These are phyloP conservation scores for Abrus pulchellus DNA, from an alignment of 306 rosid species.

Conservation along the genomic window DNA sequence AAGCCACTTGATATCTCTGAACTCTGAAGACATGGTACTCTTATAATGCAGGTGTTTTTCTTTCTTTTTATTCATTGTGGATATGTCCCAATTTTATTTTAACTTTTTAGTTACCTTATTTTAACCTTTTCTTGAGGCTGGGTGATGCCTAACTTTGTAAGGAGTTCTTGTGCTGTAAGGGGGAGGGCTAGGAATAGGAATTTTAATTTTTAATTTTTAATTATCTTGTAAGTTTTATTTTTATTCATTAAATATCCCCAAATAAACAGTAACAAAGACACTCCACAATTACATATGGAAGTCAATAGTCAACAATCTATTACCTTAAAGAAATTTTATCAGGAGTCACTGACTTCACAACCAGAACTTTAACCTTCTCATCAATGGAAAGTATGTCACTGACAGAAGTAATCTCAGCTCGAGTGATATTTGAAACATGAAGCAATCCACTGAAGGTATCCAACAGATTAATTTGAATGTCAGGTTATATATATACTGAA, in stretches of 20 bases:
- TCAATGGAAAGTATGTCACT: constrained; percentile 69
- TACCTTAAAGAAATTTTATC: constrained; percentile 88
- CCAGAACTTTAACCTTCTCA: constrained; percentile 86
- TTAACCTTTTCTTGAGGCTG: too few relatives aligned
- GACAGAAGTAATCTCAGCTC: constrained; percentile 65
- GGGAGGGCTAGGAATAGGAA: not conserved
- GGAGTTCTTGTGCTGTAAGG: not conserved
- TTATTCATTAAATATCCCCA: not conserved
- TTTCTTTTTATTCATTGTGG: too few relatives aligned
- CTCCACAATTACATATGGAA: constrained; percentile 1
- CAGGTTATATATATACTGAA: not conserved
- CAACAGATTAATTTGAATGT: constrained; percentile 37
- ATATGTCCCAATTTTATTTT: too few relatives aligned
- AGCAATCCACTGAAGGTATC: constrained; percentile 79
- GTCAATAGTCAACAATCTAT: constrained; percentile 26
- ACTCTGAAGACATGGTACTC: not conserved
- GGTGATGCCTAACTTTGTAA: not conserved
- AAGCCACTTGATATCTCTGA: constrained; percentile 6
- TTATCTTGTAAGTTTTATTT: constrained; percentile 12
- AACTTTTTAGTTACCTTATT: too few relatives aligned
- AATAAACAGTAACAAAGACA: constrained; percentile 15
- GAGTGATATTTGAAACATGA: constrained; percentile 83
- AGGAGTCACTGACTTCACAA: constrained; percentile 74
- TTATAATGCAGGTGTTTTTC: too few relatives aligned
- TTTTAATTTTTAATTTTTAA: not conserved